These are phyloP conservation scores for Acer yangbiense DNA, from an alignment of 345 rosid species.

Conservation along the genomic window DNA sequence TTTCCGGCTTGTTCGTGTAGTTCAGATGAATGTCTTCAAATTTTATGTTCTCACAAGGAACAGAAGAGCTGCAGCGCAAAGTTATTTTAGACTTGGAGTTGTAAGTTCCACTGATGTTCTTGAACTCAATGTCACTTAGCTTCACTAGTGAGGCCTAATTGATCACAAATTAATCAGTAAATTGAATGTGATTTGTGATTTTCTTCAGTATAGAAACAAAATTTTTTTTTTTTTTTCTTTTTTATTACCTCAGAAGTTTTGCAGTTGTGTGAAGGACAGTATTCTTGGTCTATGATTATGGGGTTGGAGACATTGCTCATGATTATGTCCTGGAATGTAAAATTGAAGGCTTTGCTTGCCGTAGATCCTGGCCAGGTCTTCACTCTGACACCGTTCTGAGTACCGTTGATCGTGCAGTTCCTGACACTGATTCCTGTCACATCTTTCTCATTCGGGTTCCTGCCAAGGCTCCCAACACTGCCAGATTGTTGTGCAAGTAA, in stretches of 20 bases:
- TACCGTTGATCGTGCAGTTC: conserved; percentile 47
- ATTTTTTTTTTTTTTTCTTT: not conserved
- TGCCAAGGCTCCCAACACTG: conserved; percentile 68
- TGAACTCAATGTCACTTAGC: conserved; percentile 41
- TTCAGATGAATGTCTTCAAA: conserved; percentile 35
- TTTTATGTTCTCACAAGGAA: conserved; percentile 44
- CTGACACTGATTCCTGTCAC: conserved; percentile 40
- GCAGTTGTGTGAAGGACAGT: conserved; percentile 47
- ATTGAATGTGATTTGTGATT: not conserved
- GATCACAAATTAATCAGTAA: not conserved
- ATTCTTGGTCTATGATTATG: conserved; percentile 54
- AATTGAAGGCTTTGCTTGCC: conserved; percentile 36
- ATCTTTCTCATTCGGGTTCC: conserved; percentile 38
- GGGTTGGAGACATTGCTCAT: conserved; percentile 61
- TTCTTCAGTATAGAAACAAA: not conserved
- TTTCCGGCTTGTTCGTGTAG: not conserved
- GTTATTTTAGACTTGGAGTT: conserved; percentile 38
- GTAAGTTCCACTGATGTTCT: conserved; percentile 53
- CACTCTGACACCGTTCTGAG: conserved; percentile 54
- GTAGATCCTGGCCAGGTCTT: conserved; percentile 55
- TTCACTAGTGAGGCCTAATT: conserved; percentile 52
- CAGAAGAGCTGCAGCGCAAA: conserved; percentile 48
- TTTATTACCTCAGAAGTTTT: conserved; percentile 22
- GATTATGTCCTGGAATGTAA: conserved; percentile 39
- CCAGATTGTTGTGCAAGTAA: not conserved